Base-by-base conservation (phyloP, 139 green algal species). In the Chlorella ohadii region DNA sequence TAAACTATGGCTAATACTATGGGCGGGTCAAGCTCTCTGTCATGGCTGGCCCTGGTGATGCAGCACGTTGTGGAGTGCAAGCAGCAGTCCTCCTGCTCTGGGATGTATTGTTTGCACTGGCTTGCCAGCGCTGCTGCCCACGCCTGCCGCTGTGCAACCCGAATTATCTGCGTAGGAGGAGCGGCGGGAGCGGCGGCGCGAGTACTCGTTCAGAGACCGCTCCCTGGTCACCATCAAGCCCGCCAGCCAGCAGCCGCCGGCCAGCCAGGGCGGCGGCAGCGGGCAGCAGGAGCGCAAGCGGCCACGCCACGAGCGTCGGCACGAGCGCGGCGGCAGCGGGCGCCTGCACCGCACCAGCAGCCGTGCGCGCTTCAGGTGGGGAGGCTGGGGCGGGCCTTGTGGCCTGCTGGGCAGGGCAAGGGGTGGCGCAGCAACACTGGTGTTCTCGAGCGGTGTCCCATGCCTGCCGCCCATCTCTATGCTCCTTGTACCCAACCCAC, bases 181-280 rank as follows among this genome's bases (percentile, higher is more conserved):
- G 20, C 41, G 17, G 19, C 56, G 79, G 64, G 81, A 81, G 34
- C n/a, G 41, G 63, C 56, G 72, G 72, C 56, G 61, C 41, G 57
- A 66, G 74, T 90, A 90, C 47, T 59, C 72, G 15, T 70, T 88
- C 34, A 23, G 88, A 7, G 87, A 88, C 41, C 56, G 83, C 2
- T 33, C 83, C 3, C 74, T 85, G 3, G 83, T 87, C 38, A 87
- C 83, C 31, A 84, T 87, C 83, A 78, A 78, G 51, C 83, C 72
- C 27, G 25, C 55, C 27, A 78, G 59, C 20, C 67, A 90, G 83
- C 75, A 78, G 68, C 70, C 31, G 20, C 20, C 70, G 7, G 31
- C 34, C 34, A 44, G 38, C 15, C 28, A 34, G 38, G 68, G 78
- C 67, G 82, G 67, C 41, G 81, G 65, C 39, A 57, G 72, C 63